Conservation (phyloP, 2,329 filamentous ascomycete species). For the Orbilia blumenaviensis region DNA sequence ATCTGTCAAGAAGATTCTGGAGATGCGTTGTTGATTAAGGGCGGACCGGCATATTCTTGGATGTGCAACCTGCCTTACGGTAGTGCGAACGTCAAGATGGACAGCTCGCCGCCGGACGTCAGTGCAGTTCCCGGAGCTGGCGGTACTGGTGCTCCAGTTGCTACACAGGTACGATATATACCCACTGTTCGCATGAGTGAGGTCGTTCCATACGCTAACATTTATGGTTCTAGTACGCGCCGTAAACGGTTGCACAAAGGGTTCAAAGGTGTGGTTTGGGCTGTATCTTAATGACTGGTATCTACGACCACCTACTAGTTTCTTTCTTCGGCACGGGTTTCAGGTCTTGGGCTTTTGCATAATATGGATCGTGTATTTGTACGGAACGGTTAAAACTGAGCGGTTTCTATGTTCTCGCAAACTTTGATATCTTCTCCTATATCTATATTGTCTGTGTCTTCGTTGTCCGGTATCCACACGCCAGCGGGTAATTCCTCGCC, state of each 20-base stretch:
- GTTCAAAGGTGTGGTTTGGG: not conserved
- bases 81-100: constrained; percentile 42
- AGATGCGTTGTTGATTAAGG: constrained; percentile 34
- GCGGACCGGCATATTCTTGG: constrained; percentile 34
- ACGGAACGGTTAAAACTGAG: constrained; percentile 43
- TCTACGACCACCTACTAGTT: constrained; percentile 20
- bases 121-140: constrained; percentile 12
- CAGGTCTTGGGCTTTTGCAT: constrained; percentile 13
- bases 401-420: constrained; percentile 23
- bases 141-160: constrained; percentile 21
- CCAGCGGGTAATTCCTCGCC: not conserved
- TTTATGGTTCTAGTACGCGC: constrained; percentile 22
- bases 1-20: constrained; percentile 28
- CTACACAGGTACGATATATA: constrained; percentile 38
- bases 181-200: not conserved
- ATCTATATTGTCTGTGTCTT: not conserved
- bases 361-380: constrained; percentile 38
- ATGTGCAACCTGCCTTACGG: constrained; percentile 50
- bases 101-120: constrained; percentile 28
- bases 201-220: not conserved
- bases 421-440: not conserved
- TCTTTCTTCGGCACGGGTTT: constrained; percentile 15
- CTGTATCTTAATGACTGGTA: constrained; percentile 15
- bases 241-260: constrained; percentile 7
- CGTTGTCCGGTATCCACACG: not conserved